phyloP scores from a whole-genome alignment of 257 asterid genomes.

The Fraxinus quadrangulata region DNA sequence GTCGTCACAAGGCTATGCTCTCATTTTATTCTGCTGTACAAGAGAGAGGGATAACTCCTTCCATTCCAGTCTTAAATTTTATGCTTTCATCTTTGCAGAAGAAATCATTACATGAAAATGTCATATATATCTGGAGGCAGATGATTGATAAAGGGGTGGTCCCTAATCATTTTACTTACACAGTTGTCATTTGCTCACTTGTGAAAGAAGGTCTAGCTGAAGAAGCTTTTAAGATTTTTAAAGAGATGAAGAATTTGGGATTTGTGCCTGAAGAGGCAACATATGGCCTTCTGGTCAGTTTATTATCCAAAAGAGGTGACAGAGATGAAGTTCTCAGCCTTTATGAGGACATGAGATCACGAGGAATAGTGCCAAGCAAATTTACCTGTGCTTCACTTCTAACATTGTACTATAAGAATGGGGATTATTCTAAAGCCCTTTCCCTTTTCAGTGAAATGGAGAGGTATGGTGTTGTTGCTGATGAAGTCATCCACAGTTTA shows the following conservation, averaged over 20 bases:
- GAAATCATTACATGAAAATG: slow-evolving; percentile 65
- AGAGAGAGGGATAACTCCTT: slow-evolving; percentile 65
- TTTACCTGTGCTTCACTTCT: slow-evolving; percentile 95
- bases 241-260: slow-evolving; percentile 69
- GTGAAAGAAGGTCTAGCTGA: slow-evolving; percentile 63
- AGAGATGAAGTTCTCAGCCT: slow-evolving; percentile 57
- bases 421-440: slow-evolving; percentile 82
- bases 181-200: slow-evolving; percentile 75
- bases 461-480: slow-evolving; percentile 59
- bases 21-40: slow-evolving; percentile 84
- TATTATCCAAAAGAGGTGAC: slow-evolving; percentile 56
- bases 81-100: slow-evolving; percentile 94
- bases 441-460: slow-evolving; percentile 89
- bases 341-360: slow-evolving; percentile 83
- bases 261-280: slow-evolving; percentile 93
- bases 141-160: slow-evolving; percentile 62
- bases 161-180: slow-evolving; percentile 76
- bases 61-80: slow-evolving; percentile 77
- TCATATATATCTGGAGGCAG: slow-evolving; percentile 62
- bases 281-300: slow-evolving; percentile 76
- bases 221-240: slow-evolving; percentile 64
- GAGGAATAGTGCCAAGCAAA: slow-evolving; percentile 70
- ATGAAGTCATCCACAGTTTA: slow-evolving; percentile 87
- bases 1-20: slow-evolving; percentile 84
- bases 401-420: slow-evolving; percentile 64